Percentiles rank a stretch among this genome's conserved stretches.
Evolutionary conservation across 2,329 filamentous ascomycete genomes (phyloP).

Genomic region (Cordyceps pruinosa): DNA sequence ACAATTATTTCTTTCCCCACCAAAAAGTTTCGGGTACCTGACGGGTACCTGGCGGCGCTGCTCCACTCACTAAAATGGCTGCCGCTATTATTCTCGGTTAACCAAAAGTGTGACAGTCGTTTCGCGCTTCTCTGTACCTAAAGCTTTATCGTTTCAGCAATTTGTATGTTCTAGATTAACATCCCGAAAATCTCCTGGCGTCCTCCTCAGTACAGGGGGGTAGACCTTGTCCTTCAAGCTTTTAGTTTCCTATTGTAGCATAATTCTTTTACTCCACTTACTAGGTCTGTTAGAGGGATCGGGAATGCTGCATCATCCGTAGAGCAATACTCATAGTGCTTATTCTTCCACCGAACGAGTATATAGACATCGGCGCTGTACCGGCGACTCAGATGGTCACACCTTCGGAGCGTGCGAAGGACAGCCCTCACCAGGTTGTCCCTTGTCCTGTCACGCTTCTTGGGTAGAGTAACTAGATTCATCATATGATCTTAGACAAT

Average conservation of each 20-base stretch:
- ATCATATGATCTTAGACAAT: not conserved
- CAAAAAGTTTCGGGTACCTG: not conserved
- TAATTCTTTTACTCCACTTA: not conserved
- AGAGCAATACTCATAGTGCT: not conserved
- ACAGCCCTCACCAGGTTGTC: not conserved
- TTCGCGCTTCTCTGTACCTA: not conserved
- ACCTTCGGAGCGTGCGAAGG: slow-evolving; percentile 1
- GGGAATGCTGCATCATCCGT: not conserved
- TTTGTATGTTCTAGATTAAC: not conserved
- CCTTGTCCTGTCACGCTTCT: slow-evolving; percentile 3
- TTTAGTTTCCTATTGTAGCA: not conserved
- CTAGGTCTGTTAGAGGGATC: not conserved
- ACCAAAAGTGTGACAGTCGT: not conserved
- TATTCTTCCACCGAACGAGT: slow-evolving; percentile 4
- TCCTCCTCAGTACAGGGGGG: not conserved
- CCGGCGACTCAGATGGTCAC: not conserved
- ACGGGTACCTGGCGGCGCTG: not conserved
- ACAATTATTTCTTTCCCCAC: not conserved
- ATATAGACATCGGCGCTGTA: not conserved
- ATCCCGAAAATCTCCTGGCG: not conserved
- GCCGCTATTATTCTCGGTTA: not conserved
- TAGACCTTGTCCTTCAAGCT: not conserved
- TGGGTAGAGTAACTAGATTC: not conserved
- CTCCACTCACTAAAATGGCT: not conserved
- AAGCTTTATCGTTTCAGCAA: not conserved